Evolutionary conservation across 352 stramenopile genomes (phyloP).

Genomic region (Globisporangium radiosum): DNA sequence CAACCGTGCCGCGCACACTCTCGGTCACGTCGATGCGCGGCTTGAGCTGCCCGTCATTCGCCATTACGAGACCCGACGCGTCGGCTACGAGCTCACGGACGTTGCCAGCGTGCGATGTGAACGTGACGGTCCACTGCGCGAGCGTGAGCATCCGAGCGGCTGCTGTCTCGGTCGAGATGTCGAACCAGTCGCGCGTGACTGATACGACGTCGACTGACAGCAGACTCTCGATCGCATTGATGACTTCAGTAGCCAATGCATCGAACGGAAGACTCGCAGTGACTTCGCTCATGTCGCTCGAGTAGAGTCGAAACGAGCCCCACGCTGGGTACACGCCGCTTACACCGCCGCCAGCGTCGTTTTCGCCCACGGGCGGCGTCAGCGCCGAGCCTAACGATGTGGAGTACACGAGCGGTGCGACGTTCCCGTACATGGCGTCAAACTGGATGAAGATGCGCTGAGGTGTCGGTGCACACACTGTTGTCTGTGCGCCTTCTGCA

Average conservation of each 20-base stretch:
- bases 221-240: conserved; percentile 74
- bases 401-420: conserved; percentile 38
- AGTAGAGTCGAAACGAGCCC: conserved; percentile 73
- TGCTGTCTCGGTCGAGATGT: conserved; percentile 35
- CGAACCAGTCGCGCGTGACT: conserved; percentile 72
- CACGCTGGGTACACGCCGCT: conserved; percentile 81
- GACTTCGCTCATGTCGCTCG: conserved; percentile 31
- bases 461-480: conserved; percentile 32
- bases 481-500: conserved; percentile 34
- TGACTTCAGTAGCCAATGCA: conserved; percentile 34
- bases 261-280: conserved; percentile 68
- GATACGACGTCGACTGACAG: conserved; percentile 69
- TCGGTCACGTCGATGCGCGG: conserved; percentile 51
- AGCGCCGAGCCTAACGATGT: conserved; percentile 24
- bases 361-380: conserved; percentile 23
- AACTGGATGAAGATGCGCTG: conserved; percentile 82
- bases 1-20: conserved; percentile 39
- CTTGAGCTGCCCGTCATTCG: conserved; percentile 39
- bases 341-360: conserved; percentile 48
- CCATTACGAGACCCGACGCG: conserved; percentile 26
- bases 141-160: conserved; percentile 29
- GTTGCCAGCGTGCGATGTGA: conserved; percentile 44
- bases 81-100: conserved; percentile 41
- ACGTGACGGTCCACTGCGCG: conserved; percentile 72
- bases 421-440: conserved; percentile 43